Conservation (phyloP, 805 yeast species). For the Ogataea haglerorum region DNA sequence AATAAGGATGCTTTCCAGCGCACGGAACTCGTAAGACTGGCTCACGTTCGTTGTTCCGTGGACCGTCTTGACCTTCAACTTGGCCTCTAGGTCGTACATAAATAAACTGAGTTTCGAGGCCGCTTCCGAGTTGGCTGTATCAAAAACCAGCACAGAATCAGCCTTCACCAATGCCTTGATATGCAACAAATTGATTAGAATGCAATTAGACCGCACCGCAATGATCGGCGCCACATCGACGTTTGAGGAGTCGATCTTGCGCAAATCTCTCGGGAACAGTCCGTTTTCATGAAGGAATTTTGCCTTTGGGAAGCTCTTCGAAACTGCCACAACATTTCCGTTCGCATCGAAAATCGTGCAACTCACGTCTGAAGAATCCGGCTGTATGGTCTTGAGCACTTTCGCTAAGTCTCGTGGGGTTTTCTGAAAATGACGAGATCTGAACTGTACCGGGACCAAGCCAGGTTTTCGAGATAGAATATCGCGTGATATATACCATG, state of each 20-base stretch:
- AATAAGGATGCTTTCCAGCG: conserved; percentile 76
- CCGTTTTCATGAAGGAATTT: conserved; percentile 67
- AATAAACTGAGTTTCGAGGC: conserved; percentile 70
- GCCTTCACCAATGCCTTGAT: conserved; percentile 85
- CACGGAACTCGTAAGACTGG: conserved; percentile 74
- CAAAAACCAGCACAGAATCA: conserved; percentile 80
- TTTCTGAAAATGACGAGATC: not conserved
- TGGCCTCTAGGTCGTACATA: conserved; percentile 80
- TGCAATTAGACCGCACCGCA: conserved; percentile 72
- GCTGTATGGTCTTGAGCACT: conserved; percentile 41
- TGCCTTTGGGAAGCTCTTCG: conserved; percentile 70
- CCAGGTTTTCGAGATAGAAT: too few relatives aligned
- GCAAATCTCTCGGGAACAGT: conserved; percentile 78
- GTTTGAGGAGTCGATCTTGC: conserved; percentile 74
- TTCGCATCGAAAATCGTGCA: conserved; percentile 76
- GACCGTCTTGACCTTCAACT: conserved; percentile 44
- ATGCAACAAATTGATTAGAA: conserved; percentile 77
- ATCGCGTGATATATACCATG: too few relatives aligned
- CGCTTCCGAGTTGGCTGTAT: conserved; percentile 59
- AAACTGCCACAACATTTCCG: conserved; percentile 69
- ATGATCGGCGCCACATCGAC: conserved; percentile 87
- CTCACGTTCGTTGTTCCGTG: conserved; percentile 32
- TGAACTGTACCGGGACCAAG: not conserved
- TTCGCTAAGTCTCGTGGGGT: conserved; percentile 11
- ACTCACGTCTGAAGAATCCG: conserved; percentile 53